A percentile compares a stretch with the other conserved stretches of the same genome.
These are phyloP conservation scores for Beauveria bassiana DNA, from an alignment of 2,329 filamentous ascomycete genomes.

Conservation along the genomic window DNA sequence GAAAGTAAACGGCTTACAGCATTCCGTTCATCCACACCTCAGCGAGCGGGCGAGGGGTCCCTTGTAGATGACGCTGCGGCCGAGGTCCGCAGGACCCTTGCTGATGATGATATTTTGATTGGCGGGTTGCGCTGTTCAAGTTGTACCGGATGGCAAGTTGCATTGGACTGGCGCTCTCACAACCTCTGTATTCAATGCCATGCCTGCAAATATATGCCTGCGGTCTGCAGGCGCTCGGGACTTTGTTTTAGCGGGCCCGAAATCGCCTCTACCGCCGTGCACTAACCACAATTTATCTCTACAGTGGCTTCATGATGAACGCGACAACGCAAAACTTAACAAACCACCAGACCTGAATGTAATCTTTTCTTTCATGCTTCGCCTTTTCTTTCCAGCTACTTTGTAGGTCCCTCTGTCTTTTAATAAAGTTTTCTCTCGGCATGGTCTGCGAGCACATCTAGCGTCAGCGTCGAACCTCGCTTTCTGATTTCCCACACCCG, in stretches of 20 bases:
- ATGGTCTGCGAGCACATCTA: constrained; percentile 2
- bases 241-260: constrained; percentile 18
- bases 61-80: neutral
- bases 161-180: too few relatives aligned
- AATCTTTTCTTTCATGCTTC: neutral
- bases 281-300: neutral
- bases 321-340: neutral
- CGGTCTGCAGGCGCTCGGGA: constrained; percentile 9
- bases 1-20: neutral
- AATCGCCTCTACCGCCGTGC: neutral
- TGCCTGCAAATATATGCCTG: neutral
- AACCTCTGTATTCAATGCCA: too few relatives aligned
- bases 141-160: too few relatives aligned
- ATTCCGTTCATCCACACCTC: neutral
- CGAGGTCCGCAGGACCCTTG: neutral
- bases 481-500: neutral
- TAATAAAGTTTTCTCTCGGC: neutral
- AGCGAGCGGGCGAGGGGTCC: neutral
- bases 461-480: neutral
- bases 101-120: too few relatives aligned
- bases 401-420: neutral
- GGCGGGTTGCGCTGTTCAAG: too few relatives aligned
- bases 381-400: neutral
- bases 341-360: neutral
- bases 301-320: neutral